Base-by-base conservation (phyloP, 306 rosid genomes). In the Prunus padus region DNA sequence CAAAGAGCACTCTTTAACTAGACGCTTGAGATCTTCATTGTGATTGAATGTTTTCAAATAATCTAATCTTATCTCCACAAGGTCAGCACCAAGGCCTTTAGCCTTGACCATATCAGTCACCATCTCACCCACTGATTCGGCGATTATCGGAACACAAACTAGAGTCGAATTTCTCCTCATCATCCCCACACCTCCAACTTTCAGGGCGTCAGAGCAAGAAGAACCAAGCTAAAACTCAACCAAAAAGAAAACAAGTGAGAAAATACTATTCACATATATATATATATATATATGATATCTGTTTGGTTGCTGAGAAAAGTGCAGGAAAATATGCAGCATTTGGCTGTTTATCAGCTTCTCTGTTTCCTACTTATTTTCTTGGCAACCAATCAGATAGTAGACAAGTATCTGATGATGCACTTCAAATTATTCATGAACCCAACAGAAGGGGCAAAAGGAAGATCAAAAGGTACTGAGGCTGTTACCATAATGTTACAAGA, bases 1-100 rank as follows among this genome's bases (percentile, higher is more conserved):
- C 86, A 90, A 71, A 26, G 90, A 84, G 62, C 77, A 74, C 42
- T 69, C 79, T 70, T 81, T 72, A 60, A 88, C 76, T 10, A 90
- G 76, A 46, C 76, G 31, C 70, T 70, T 82, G 40, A 90, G 82
- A 72, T 88, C 88, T 23, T 82, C 75, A 40, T 11, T 26, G 37
- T 83, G 85, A 75, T 81, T 37, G 78, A 88, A 86, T 74, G 7
- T 72, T 80, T 88, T 85, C 83, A 90, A 75, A 67, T 78, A 71
- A 81, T 88, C 93, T 76, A 90, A 83, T 74, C 96, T 86, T 65
- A 90, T 78, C 85, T 90, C 96, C 54, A 88, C 93, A 79, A 90
- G 80, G 81, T 90, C 91, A 67, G 89, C 96, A 62, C 84, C 93
- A 68, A 42, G 46, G 31, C 79, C 73, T 67, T 84, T 86, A 8